Conservation (phyloP, 139 green algal genomes). For the Diplosphaera chodatii region DNA sequence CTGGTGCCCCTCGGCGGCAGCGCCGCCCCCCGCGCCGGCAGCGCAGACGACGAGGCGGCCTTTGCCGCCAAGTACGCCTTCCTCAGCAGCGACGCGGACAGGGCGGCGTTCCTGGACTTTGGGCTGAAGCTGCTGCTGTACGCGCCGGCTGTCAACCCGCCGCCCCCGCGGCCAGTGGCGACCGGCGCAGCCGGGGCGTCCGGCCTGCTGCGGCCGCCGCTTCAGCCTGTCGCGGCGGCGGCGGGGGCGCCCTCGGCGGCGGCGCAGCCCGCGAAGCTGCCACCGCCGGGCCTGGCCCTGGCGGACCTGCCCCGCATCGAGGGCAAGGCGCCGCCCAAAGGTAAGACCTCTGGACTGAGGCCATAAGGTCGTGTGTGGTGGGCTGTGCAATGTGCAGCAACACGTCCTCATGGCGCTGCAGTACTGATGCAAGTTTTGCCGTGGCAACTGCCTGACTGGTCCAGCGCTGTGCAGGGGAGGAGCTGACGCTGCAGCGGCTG, state of each 20-base stretch:
- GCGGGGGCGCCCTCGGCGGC: background rate
- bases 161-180: too few species aligned
- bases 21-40: conserved; percentile 2
- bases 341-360: too few species aligned
- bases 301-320: conserved; percentile 32
- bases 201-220: too few species aligned
- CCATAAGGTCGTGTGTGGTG: too few species aligned
- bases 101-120: conserved; percentile 46
- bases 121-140: conserved; percentile 66
- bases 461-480: too few species aligned
- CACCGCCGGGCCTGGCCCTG: conserved; percentile 33
- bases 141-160: conserved; percentile 29
- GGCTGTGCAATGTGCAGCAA: too few species aligned
- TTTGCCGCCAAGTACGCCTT: conserved; percentile 20
- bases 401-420: too few species aligned
- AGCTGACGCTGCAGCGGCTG: conserved; percentile 50
- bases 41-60: conserved; percentile 9
- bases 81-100: conserved; percentile 24
- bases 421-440: too few species aligned
- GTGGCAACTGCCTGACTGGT: too few species aligned
- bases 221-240: too few species aligned
- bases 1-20: conserved; percentile 24
- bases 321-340: conserved; percentile 33
- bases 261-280: background rate
- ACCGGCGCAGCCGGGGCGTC: too few species aligned